Base-by-base conservation (phyloP, 2,329 filamentous ascomycete genomes). In the Coleophoma cylindrospora region DNA sequence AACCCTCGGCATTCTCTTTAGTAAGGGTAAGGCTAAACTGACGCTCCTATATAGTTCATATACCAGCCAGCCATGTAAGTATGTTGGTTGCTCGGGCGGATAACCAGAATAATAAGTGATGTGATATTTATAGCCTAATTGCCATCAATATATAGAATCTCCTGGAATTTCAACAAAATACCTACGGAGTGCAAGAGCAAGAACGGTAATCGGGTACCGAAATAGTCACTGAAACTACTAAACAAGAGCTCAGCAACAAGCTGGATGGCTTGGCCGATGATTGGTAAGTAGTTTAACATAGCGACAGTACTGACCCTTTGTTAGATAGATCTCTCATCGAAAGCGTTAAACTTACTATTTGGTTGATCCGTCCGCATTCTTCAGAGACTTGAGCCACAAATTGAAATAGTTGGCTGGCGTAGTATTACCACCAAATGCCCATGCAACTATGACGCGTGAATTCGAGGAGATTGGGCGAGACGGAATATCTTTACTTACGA, bases 61-160 rank as follows among this genome's bases (percentile, higher is more conserved):
- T 52, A 52, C 45, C 45, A 52, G 15, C 50, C 50, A 19, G 46
- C 50, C 50, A 52, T 52, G 34, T 52, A 52, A 12, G 43, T 27
- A 14, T 48, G 46, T 14, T 43, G 46, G 32, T 45, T 52, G n/a
- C 14, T 48, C 21, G 50, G 50, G 17, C 50, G 50, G 43, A 52
- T 49, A 27, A 49, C 36, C 13, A 52, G 22, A 10, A 52, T 52
- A 9, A 48, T 46, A 17, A 52, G 50, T 11, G 50, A 52, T 13
- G 46, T 46, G 34, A 52, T 52, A 34, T 45, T 52, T n/a, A 52
- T 49, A 34, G 34, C 17, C 44, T 43, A n/a, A 43, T 7, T 22
- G n/a, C n/a, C n/a, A n/a, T n/a, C n/a, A n/a, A n/a, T n/a, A n/a
- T n/a, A n/a, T n/a, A n/a, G n/a, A n/a, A n/a, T n/a, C n/a, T n/a